Percentiles rank a stretch among this genome's conserved stretches.
These are phyloP conservation scores for Citeromyces nyonsensis DNA, from an alignment of 805 yeast species.

Conservation along the genomic window DNA sequence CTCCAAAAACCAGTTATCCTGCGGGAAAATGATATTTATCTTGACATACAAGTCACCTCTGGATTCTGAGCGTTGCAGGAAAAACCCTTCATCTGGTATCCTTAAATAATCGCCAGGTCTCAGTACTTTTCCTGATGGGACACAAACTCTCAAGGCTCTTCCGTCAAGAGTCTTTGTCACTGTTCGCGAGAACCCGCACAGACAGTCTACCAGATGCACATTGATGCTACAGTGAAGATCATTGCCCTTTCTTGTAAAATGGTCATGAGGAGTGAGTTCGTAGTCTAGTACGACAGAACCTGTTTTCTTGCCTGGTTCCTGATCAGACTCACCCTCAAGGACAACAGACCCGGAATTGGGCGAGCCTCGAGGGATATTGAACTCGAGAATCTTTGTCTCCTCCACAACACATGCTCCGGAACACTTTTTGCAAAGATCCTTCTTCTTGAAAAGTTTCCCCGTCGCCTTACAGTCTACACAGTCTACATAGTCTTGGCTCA, in stretches of 20 bases:
- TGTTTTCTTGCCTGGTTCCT: constrained; percentile 52
- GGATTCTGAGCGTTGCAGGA: constrained; percentile 8
- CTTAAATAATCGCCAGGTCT: constrained; percentile 60
- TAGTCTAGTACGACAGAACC: constrained; percentile 68
- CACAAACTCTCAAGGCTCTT: constrained; percentile 45
- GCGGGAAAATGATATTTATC: constrained; percentile 68
- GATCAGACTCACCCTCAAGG: constrained; percentile 61
- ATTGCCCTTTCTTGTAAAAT: constrained; percentile 39
- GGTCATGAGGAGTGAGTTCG: constrained; percentile 26
- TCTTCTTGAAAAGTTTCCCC: constrained; percentile 43
- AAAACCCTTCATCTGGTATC: constrained; percentile 50
- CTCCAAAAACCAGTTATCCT: constrained; percentile 74
- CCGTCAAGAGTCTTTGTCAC: constrained; percentile 69
- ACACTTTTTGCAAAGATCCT: constrained; percentile 71
- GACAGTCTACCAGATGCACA: constrained; percentile 63
- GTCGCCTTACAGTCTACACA: constrained; percentile 62
- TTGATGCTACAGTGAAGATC: constrained; percentile 48
- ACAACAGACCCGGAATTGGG: constrained; percentile 43
- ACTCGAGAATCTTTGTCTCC: constrained; percentile 61
- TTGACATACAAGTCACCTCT: constrained; percentile 61
- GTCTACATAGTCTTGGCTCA: constrained; percentile 39
- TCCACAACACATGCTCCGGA: constrained; percentile 44
- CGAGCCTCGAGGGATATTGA: constrained; percentile 63
- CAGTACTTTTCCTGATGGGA: constrained; percentile 69
- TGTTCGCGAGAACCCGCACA: constrained; percentile 64